These are phyloP conservation scores for Apiospora pterosperma DNA, from an alignment of 2,329 filamentous ascomycete genomes.

Conservation along the genomic window DNA sequence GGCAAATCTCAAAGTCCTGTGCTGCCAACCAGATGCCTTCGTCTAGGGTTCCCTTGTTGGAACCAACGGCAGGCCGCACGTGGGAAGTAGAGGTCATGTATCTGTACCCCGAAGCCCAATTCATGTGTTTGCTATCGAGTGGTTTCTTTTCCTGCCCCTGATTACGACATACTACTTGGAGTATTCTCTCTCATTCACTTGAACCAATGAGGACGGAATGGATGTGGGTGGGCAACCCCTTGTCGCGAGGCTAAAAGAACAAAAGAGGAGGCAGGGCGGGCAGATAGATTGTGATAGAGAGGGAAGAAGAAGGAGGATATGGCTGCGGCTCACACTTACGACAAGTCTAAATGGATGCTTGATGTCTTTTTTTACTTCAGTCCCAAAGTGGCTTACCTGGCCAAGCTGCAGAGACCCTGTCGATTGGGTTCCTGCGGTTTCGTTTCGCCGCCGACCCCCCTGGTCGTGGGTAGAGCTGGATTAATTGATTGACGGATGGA, in stretches of 20 bases:
- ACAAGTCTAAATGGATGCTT: neutral
- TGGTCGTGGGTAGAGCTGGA: neutral
- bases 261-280: neutral
- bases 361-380: neutral
- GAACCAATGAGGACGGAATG: neutral
- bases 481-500: neutral
- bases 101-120: neutral
- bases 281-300: neutral
- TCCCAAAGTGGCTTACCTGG: slow-evolving; percentile 5
- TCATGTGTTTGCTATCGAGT: neutral
- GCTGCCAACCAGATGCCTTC: slow-evolving; percentile 2
- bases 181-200: slow-evolving; percentile 3
- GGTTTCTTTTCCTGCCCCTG: neutral
- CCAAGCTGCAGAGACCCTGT: slow-evolving; percentile 6
- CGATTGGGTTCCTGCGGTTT: slow-evolving; percentile 5
- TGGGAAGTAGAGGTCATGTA: slow-evolving; percentile 1
- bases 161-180: neutral
- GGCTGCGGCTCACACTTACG: neutral
- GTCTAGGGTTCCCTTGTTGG: slow-evolving; percentile 1
- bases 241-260: neutral
- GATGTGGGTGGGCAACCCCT: too few relatives aligned
- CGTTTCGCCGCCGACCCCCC: slow-evolving; percentile 1
- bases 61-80: slow-evolving; percentile 3
- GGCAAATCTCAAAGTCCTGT: neutral
- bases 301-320: neutral